Evolutionary conservation across 2,329 filamentous ascomycete species (phyloP).

Genomic region (Chaetomium sp.): DNA sequence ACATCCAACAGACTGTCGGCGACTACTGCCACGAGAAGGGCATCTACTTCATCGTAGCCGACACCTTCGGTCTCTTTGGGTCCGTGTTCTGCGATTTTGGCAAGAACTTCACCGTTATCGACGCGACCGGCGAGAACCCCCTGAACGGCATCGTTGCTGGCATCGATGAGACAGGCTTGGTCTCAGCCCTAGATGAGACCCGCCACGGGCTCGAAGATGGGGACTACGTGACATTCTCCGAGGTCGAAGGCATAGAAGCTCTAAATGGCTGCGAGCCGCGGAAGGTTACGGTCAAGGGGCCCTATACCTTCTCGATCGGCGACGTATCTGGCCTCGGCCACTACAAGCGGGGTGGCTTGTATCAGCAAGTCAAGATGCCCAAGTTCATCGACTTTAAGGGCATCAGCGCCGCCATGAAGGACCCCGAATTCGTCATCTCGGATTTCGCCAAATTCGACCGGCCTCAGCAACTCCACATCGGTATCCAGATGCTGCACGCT

Average conservation of each 20-base stretch:
- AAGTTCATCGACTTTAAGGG: conserved; percentile 88
- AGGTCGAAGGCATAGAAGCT: conserved; percentile 87
- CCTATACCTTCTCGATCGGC: conserved; percentile 96
- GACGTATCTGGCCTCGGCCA: conserved; percentile 84
- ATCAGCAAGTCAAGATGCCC: conserved; percentile 97
- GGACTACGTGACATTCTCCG: conserved; percentile 92
- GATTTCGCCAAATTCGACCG: conserved; percentile 98
- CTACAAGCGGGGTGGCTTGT: conserved; percentile 87
- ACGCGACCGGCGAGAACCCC: conserved; percentile 87
- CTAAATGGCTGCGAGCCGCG: conserved; percentile 82
- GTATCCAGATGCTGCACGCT: conserved; percentile 87
- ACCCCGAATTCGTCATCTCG: conserved; percentile 86
- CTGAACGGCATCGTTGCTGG: conserved; percentile 85
- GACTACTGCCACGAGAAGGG: conserved; percentile 94
- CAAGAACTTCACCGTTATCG: conserved; percentile 86
- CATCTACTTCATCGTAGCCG: conserved; percentile 84
- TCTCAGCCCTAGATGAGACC: conserved; percentile 92
- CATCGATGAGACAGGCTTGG: conserved; percentile 85
- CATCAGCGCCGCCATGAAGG: conserved; percentile 74
- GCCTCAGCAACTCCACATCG: conserved; percentile 86
- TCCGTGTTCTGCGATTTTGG: conserved; percentile 98
- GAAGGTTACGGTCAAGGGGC: conserved; percentile 91
- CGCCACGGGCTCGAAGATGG: conserved; percentile 95
- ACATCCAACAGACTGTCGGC: conserved; percentile 79
- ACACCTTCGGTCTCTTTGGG: conserved; percentile 92